Conservation (phyloP, 164 flowering plant species). For the Nelumbo lutea region DNA sequence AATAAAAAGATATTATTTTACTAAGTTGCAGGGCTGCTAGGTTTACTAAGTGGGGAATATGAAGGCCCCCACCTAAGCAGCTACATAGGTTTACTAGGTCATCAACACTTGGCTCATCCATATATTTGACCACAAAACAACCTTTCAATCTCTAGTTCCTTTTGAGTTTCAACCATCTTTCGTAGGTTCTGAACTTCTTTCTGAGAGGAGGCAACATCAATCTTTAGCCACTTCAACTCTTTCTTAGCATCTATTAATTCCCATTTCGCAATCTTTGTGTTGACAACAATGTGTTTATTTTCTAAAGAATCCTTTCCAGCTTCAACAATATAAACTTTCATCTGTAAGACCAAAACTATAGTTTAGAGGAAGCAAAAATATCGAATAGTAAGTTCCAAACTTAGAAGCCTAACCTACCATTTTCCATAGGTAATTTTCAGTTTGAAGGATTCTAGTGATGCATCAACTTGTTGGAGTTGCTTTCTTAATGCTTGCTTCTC, state of each 20-base stretch:
- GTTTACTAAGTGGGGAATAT: no score
- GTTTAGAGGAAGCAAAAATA: no score
- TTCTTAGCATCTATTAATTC: conserved; percentile 84
- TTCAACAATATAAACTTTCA: conserved; percentile 50
- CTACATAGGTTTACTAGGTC: no score
- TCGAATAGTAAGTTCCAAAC: conserved; percentile 2
- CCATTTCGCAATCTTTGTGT: conserved; percentile 62
- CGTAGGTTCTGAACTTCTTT: conserved; percentile 82
- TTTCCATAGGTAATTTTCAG: conserved; percentile 48
- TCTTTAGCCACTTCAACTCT: conserved; percentile 82
- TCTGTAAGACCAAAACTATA: conserved; percentile 40
- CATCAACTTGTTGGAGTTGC: conserved; percentile 66
- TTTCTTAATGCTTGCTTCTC: conserved; percentile 73
- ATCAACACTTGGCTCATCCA: neutral
- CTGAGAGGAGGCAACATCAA: conserved; percentile 66
- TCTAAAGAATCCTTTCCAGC: conserved; percentile 55
- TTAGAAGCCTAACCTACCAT: conserved; percentile 46
- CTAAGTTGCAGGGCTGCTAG: no score
- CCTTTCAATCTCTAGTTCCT: conserved; percentile 69
- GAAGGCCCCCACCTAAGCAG: no score
- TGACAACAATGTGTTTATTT: conserved; percentile 52
- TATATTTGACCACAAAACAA: conserved; percentile 15
- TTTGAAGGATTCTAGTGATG: conserved; percentile 55
- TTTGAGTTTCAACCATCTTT: conserved; percentile 41
- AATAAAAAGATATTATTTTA: no score